These are phyloP conservation scores for Canavalia ensiformis DNA, from an alignment of 306 rosid species.

Conservation along the genomic window DNA sequence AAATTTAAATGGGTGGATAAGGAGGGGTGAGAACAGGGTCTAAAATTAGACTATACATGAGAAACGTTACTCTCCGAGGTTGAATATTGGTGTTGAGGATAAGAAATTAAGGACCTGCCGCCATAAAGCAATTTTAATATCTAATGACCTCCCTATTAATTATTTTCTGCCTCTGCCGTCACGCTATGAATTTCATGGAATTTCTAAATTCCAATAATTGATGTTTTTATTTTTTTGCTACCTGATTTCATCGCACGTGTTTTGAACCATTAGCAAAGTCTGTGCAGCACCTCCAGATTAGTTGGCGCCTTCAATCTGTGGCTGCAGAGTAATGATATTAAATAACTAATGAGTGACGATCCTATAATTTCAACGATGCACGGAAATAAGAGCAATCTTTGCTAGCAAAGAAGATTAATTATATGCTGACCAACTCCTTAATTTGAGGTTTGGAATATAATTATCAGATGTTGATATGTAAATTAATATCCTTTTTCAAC, in stretches of 20 bases:
- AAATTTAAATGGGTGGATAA: not conserved
- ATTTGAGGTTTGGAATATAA: no score
- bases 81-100: not conserved
- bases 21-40: not conserved
- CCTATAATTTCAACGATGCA: not conserved
- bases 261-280: slow-evolving; percentile 5
- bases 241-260: not conserved
- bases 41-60: not conserved
- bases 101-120: slow-evolving; percentile 24
- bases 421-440: no score
- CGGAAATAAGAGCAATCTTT: not conserved
- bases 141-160: not conserved
- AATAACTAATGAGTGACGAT: not conserved
- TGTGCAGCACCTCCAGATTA: slow-evolving; percentile 10
- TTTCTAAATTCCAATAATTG: not conserved
- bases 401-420: no score
- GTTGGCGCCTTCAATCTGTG: not conserved
- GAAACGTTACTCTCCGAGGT: not conserved
- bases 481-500: no score
- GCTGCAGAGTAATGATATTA: not conserved
- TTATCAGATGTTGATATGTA: no score
- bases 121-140: slow-evolving; percentile 4
- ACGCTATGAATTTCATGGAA: slow-evolving; percentile 20
- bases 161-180: not conserved
- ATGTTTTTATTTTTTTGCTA: no score